Evolutionary conservation across 1,139 yeast species (phyloP), one percentile per base, ranked within the genome.

Genomic region (Scheffersomyces cryptocercus): DNA sequence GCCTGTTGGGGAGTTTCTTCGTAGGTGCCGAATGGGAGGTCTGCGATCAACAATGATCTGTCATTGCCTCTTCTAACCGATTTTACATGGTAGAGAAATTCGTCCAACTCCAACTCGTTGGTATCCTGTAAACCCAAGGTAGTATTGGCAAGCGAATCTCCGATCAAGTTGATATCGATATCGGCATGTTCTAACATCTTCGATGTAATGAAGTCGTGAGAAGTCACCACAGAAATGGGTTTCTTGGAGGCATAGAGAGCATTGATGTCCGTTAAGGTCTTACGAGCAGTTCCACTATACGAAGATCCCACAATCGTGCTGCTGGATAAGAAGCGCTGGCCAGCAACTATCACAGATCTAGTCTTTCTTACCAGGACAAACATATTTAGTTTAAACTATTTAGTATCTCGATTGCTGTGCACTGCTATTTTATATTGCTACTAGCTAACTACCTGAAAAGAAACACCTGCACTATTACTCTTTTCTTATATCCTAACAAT

Each of bases 91-190:
- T 82, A 86, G 38, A 85, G 63, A 69, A 89, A 88, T 55, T 86
- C 93, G n/a, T 88, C 88, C 39, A 88, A 77, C 2, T 82, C 75
- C 35, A 90, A 67, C 56, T 86, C 88, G 49, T 84, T 82, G 1
- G 97, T 89, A 41, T 87, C 85, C 5, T 77, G 76, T 58, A 85
- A 85, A 0, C 99, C 99, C 48, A 89, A 73, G 0, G 96, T 78
- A 1, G 88, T 91, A 97, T 90, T 91, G 1, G 97, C 90, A 34
- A 93, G 68, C 0, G 98, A 91, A 62, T 93, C 99, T 1, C 99
- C 99, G 5, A 93, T 84, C 7, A 93, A 73, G 9, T 84, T 73
- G 41, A 85, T 75, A 54, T 93, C 98, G 2, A 82, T 75, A 0
- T 78, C 76, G 1, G 95, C 83, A 10, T 73, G 62, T 40, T 88